Percentiles rank a stretch among this genome's conserved stretches.
These are phyloP conservation scores for Polychytrium aggregatum DNA, from an alignment of 192 early-diverging fungal genomes.

Conservation along the genomic window DNA sequence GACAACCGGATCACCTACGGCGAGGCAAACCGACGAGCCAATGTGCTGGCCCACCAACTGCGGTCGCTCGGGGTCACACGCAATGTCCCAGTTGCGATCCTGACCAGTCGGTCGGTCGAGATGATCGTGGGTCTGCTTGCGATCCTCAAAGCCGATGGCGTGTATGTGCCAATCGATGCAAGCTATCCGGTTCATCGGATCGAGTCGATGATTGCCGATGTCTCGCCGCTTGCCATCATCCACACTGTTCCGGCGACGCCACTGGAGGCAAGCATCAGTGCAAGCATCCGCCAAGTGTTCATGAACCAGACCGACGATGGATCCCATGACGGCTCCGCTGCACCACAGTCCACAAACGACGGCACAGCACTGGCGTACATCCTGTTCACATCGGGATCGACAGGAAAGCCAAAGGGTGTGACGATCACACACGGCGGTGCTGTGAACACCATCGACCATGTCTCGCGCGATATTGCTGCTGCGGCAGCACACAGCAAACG, in stretches of 20 bases:
- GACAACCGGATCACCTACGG: constrained; percentile 16
- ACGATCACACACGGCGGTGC: constrained; percentile 11
- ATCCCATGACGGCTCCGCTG: no score
- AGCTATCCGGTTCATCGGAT: constrained; percentile 17
- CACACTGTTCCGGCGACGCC: no score
- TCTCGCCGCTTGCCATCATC: no score
- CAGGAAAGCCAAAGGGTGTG: constrained; percentile 27
- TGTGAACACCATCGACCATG: no score
- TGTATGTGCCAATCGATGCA: constrained; percentile 14
- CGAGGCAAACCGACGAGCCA: constrained; percentile 16
- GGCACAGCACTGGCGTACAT: constrained; percentile 16
- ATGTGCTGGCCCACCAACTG: constrained; percentile 6
- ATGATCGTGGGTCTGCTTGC: constrained; percentile 11
- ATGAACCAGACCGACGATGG: no score
- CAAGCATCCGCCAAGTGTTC: no score
- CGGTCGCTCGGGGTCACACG: constrained; percentile 6
- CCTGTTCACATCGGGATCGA: constrained; percentile 32
- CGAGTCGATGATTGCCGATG: constrained; percentile 10
- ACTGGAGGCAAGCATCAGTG: no score
- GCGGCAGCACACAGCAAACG: no score
- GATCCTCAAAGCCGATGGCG: constrained; percentile 17
- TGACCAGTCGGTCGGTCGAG: constrained; percentile 17
- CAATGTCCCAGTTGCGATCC: constrained; percentile 10
- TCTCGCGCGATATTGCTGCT: no score
- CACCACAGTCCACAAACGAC: no score